Evolutionary conservation across 2,329 filamentous ascomycete genomes (phyloP), one percentile per base, ranked within the genome.

Genomic region (Alternaria triticina): DNA sequence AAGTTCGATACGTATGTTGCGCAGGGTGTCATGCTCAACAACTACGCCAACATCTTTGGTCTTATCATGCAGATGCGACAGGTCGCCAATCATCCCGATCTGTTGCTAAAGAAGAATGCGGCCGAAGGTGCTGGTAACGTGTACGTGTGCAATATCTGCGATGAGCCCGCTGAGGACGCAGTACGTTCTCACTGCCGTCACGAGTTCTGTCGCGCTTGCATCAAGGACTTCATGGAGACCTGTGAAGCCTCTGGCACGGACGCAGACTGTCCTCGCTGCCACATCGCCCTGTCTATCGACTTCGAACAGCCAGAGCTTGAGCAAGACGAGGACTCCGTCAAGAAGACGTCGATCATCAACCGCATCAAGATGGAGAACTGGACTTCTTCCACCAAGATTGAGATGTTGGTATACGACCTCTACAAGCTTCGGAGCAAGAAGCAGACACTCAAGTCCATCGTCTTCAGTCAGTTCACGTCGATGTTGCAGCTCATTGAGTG

Each of bases 51-150:
- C 79, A 98, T 99, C 69, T 99, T 99, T 74, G 95, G 94, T 76
- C 86, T 99, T 59, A 97, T 99, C 76, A 98, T 98, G 93, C 94
- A 97, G 80, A 98, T 99, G 95, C 91, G 96, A 59, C 96, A 99
- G 82, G 93, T 97, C 25, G 94, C 96, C 8, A 96, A 99, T 70
- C 96, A 99, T 77, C 96, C 96, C 0, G 96, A 99, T 81, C 82
- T 99, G 36, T 91, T 99, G 52, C 82, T 98, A 65, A 96, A 95
- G 83, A 97, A 96, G 82, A 77, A 68, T 1, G 88, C 95, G 66
- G 87, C 87, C 3, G 89, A 94, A 70, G 92, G 92, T 57, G 94
- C 94, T 3, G 93, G 97, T 79, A 97, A 98, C 68, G 86, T 97
- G 12, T 84, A 97, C 36, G 90, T 97, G 45, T 98, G 95, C 82